These are phyloP conservation scores for Iberis pinnata DNA, from an alignment of 345 rosid genomes.

Conservation along the genomic window DNA sequence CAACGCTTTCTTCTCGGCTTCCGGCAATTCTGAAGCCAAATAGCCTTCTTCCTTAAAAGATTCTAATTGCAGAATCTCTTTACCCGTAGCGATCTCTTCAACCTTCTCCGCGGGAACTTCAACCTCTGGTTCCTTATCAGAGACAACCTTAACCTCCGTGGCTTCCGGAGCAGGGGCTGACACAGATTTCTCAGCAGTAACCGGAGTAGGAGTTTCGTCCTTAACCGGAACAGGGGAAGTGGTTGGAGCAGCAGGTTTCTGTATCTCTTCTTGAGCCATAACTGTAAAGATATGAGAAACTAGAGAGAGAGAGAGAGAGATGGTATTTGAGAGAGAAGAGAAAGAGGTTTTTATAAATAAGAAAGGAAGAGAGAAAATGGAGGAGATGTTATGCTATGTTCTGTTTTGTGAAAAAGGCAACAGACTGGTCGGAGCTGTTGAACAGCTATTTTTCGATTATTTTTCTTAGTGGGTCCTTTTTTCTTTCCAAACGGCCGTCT, in stretches of 20 bases:
- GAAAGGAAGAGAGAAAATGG: constrained; percentile 20
- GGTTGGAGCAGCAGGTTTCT: constrained; percentile 22
- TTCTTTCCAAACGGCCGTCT: constrained; percentile 30
- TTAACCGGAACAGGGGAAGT: constrained; percentile 25
- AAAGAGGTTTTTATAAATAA: constrained; percentile 10
- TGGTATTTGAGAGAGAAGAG: constrained; percentile 16
- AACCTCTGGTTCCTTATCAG: constrained; percentile 23
- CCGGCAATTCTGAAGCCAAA: constrained; percentile 45
- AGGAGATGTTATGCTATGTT: constrained; percentile 18
- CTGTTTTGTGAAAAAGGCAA: constrained; percentile 10
- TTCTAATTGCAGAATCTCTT: constrained; percentile 34
- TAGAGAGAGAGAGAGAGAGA: neutral
- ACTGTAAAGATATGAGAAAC: constrained; percentile 2
- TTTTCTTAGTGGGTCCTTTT: constrained; percentile 23
- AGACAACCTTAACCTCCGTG: constrained; percentile 29
- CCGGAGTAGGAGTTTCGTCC: constrained; percentile 23
- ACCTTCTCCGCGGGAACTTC: constrained; percentile 19
- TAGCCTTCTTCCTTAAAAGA: constrained; percentile 72
- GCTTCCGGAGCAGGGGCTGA: constrained; percentile 11
- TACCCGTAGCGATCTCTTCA: constrained; percentile 12
- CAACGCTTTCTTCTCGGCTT: constrained; percentile 47
- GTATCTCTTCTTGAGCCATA: constrained; percentile 36
- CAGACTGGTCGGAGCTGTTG: constrained; percentile 31
- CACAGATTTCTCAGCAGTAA: constrained; percentile 25
- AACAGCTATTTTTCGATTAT: constrained; percentile 25